Conservation (phyloP, 2,329 filamentous ascomycete genomes). For the Chlorencoelia australis region DNA sequence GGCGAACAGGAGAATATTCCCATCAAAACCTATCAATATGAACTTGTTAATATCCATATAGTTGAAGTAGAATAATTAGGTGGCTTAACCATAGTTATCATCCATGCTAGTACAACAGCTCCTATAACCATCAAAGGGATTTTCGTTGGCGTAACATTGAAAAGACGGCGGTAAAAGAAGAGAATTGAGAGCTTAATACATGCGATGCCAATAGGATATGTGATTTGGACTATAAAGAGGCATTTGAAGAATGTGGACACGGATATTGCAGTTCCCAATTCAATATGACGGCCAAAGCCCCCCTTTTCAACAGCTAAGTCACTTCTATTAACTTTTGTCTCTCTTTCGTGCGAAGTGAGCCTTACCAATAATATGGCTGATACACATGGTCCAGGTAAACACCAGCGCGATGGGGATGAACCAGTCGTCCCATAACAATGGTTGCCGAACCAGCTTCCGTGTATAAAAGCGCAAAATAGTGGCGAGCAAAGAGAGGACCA, state of each 20-base stretch:
- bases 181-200: slow-evolving; percentile 6
- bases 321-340: no score
- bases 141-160: not conserved
- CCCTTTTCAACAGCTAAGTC: not conserved
- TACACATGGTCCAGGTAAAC: not conserved
- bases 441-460: not conserved
- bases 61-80: no score
- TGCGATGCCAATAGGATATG: slow-evolving; percentile 8
- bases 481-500: slow-evolving; percentile 1
- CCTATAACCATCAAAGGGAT: not conserved
- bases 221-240: not conserved
- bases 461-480: not conserved
- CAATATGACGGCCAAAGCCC: not conserved
- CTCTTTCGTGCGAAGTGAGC: no score
- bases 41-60: no score
- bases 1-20: not conserved
- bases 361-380: not conserved
- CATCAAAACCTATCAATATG: not conserved
- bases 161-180: slow-evolving; percentile 4
- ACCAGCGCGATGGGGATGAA: not conserved
- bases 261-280: not conserved
- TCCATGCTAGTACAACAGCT: not conserved
- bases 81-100: not conserved
- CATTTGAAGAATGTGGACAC: not conserved
- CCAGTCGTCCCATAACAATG: slow-evolving; percentile 1